Percentiles rank a stretch among this genome's conserved stretches.
phyloP scores from a whole-genome alignment of 176 grass and related monocot genomes.

The Lolium rigidum region DNA sequence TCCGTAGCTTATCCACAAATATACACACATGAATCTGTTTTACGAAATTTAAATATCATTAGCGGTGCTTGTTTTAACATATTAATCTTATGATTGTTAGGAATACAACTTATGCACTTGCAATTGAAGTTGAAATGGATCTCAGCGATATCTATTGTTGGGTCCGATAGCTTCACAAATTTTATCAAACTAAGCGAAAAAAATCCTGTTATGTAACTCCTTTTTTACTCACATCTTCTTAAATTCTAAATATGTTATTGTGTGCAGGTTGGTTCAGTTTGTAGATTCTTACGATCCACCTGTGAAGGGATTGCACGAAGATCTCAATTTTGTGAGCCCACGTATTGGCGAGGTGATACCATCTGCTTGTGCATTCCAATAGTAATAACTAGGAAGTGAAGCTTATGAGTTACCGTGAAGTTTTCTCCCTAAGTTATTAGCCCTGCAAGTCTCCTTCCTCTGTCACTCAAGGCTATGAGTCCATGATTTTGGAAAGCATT shows the following conservation, averaged over 20 bases:
- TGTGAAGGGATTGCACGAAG: slow-evolving; percentile 93
- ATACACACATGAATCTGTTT: not conserved
- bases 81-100: slow-evolving; percentile 7
- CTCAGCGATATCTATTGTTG: slow-evolving; percentile 22
- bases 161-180: slow-evolving; percentile 11
- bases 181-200: slow-evolving; percentile 1
- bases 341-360: slow-evolving; percentile 90
- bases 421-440: slow-evolving; percentile 24
- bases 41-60: slow-evolving; percentile 1
- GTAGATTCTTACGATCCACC: slow-evolving; percentile 96
- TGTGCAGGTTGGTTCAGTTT: slow-evolving; percentile 91
- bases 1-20: slow-evolving; percentile 26
- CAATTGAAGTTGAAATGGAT: slow-evolving; percentile 32
- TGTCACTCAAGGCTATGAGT: slow-evolving; percentile 2
- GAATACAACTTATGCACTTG: slow-evolving; percentile 12
- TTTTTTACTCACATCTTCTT: slow-evolving; percentile 12
- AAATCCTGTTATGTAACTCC: not conserved
- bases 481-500: not conserved
- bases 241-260: slow-evolving; percentile 31
- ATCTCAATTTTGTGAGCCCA: slow-evolving; percentile 98
- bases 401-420: slow-evolving; percentile 16
- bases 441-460: slow-evolving; percentile 12
- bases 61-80: slow-evolving; percentile 7
- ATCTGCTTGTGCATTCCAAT: slow-evolving; percentile 29
- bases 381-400: slow-evolving; percentile 28